phyloP scores from a whole-genome alignment of 129 eudicot species.

The Centrapalus pauciflorus region DNA sequence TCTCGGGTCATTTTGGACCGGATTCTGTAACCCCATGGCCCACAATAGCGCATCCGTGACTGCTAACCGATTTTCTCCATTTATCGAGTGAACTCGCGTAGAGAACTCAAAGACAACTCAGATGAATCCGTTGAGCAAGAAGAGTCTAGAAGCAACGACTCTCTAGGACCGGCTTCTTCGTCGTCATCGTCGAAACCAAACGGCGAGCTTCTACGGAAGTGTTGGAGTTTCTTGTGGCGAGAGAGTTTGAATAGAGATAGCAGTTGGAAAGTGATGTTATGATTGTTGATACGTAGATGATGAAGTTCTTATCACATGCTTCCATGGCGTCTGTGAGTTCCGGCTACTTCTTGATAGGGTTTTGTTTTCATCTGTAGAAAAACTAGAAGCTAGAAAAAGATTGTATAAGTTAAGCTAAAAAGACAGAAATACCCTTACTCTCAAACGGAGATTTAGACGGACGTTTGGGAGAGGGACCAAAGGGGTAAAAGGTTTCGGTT shows the following conservation, averaged over 20 bases:
- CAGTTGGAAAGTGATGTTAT: no score
- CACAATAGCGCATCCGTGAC: slow-evolving; percentile 48
- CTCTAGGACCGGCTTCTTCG: slow-evolving; percentile 19
- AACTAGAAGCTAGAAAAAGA: no score
- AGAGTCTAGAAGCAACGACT: slow-evolving; percentile 62
- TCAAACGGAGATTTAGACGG: no score
- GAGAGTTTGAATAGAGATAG: slow-evolving; percentile 45
- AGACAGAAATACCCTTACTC: no score
- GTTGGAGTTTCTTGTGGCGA: slow-evolving; percentile 28
- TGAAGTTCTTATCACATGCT: no score
- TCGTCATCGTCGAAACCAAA: slow-evolving; percentile 48
- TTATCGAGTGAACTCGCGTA: slow-evolving; percentile 52
- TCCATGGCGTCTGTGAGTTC: no score
- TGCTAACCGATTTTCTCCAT: slow-evolving; percentile 60
- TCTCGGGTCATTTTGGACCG: slow-evolving; percentile 33
- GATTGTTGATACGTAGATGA: no score
- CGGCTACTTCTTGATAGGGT: no score
- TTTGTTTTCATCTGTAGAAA: no score
- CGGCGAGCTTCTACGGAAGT: slow-evolving; percentile 64
- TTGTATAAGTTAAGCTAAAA: no score
- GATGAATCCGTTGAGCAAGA: slow-evolving; percentile 18
- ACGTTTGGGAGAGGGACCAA: no score
- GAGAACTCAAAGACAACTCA: slow-evolving; percentile 35
- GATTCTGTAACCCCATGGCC: slow-evolving; percentile 52
- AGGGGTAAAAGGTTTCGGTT: no score